These are phyloP conservation scores for Epichloe gansuensis DNA, from an alignment of 2,329 filamentous ascomycete species.

Conservation along the genomic window DNA sequence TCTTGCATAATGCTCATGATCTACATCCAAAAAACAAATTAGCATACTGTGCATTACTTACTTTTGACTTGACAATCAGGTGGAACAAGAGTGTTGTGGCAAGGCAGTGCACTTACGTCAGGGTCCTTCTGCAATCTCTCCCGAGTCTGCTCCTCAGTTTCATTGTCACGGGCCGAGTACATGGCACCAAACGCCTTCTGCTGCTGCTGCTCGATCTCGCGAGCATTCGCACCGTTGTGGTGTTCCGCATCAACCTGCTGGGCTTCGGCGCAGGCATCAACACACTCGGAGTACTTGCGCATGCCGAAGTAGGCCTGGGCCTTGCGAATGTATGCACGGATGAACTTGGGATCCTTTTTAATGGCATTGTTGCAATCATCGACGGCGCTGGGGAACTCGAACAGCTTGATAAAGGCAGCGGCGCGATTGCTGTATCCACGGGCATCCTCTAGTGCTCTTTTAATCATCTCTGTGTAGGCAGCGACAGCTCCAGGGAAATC, in stretches of 20 bases:
- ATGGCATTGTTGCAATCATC: conserved; percentile 87
- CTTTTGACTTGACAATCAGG: background rate
- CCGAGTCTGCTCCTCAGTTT: conserved; percentile 91
- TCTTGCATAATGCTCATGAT: conserved; percentile 89
- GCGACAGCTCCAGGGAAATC: conserved; percentile 94
- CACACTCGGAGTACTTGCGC: conserved; percentile 92
- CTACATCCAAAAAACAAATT: conserved; percentile 19
- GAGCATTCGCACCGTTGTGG: conserved; percentile 60
- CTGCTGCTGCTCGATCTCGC: conserved; percentile 88
- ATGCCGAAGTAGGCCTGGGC: conserved; percentile 92
- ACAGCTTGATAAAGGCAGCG: conserved; percentile 90
- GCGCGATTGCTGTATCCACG: conserved; percentile 96
- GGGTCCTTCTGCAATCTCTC: conserved; percentile 83
- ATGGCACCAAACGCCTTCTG: conserved; percentile 86
- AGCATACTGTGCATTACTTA: background rate
- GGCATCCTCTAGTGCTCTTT: conserved; percentile 83
- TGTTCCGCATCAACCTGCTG: conserved; percentile 58
- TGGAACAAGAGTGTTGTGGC: background rate
- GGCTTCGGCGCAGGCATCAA: conserved; percentile 80
- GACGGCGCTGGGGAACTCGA: conserved; percentile 87
- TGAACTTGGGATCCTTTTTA: conserved; percentile 81
- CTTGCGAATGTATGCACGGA: conserved; percentile 92
- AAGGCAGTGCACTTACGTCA: conserved; percentile 47
- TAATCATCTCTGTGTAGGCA: conserved; percentile 92
- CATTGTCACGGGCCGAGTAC: conserved; percentile 81